A percentile compares a stretch with the other conserved stretches of the same genome.
Evolutionary conservation across 441 rosid species (phyloP).

Genomic region (Corymbia calophylla): DNA sequence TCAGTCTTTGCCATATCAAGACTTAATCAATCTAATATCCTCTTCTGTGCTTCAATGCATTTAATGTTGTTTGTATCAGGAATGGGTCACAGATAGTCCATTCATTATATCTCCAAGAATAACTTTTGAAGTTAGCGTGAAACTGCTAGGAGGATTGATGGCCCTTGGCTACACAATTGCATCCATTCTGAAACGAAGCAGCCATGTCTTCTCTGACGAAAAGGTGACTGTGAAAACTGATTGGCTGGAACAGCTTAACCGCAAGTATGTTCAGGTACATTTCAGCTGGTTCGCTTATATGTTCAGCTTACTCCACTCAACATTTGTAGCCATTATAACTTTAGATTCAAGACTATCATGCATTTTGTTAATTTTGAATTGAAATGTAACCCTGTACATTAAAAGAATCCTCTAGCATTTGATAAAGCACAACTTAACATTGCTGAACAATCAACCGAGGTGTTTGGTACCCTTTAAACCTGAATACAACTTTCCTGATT

Average conservation of each 20-base stretch:
- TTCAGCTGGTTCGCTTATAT: neutral
- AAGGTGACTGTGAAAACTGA: slow-evolving; percentile 86
- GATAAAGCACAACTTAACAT: neutral
- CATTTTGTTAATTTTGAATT: neutral
- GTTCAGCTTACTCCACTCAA: neutral
- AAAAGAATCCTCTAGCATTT: neutral
- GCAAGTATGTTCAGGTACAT: slow-evolving; percentile 86
- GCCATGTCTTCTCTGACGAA: slow-evolving; percentile 73
- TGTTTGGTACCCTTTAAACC: neutral
- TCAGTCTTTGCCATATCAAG: neutral
- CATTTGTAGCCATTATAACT: neutral
- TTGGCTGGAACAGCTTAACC: slow-evolving; percentile 95
- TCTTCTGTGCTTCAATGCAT: neutral
- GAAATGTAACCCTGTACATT: neutral
- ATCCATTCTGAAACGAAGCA: slow-evolving; percentile 84
- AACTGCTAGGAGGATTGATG: slow-evolving; percentile 96
- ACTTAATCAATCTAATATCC: neutral
- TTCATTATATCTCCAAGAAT: slow-evolving; percentile 98
- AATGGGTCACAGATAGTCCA: slow-evolving; percentile 98
- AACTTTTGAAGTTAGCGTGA: slow-evolving; percentile 94
- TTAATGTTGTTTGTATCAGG: slow-evolving; percentile 43
- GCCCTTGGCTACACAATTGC: slow-evolving; percentile 97
- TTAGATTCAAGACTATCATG: neutral
- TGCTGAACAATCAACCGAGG: neutral
- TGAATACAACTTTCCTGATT: neutral